Percentiles rank a stretch among this genome's conserved stretches.
Evolutionary conservation across 1,284 basidiomycete genomes (phyloP).

Genomic region (Tetrapyrgos nigripes): DNA sequence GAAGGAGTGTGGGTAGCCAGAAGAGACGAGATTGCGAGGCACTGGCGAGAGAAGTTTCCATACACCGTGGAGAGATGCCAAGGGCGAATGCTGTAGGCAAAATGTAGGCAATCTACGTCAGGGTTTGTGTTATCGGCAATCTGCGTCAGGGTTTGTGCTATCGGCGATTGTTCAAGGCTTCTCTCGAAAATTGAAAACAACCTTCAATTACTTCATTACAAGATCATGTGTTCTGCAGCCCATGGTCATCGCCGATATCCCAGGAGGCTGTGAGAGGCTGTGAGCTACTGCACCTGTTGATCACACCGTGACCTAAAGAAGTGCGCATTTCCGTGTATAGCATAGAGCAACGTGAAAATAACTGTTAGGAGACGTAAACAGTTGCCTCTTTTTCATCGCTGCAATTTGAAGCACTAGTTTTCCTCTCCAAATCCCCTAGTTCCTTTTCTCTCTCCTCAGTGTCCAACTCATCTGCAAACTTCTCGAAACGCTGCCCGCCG

Average conservation of each 20-base stretch:
- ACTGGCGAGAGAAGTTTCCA: conserved; percentile 9
- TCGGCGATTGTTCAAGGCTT: too few relatives aligned
- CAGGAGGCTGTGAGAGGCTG: too few relatives aligned
- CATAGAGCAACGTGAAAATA: too few relatives aligned
- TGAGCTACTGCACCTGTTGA: too few relatives aligned
- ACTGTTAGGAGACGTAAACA: too few relatives aligned
- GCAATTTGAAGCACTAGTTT: not conserved
- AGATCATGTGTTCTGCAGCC: too few relatives aligned
- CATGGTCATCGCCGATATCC: too few relatives aligned
- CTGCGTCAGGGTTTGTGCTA: not conserved
- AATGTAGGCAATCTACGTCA: not conserved
- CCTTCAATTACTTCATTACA: too few relatives aligned
- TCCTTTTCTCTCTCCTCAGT: conserved; percentile 9
- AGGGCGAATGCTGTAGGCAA: conserved; percentile 1
- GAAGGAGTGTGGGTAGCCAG: conserved; percentile 8
- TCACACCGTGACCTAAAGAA: too few relatives aligned
- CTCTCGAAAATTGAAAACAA: too few relatives aligned
- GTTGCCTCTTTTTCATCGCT: not conserved
- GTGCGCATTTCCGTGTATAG: too few relatives aligned
- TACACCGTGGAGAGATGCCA: conserved; percentile 9
- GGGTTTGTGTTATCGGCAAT: not conserved
- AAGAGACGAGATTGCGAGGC: conserved; percentile 10
- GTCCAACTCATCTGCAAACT: conserved; percentile 11
- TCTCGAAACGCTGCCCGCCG: conserved; percentile 11
- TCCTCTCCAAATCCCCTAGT: not conserved